Percentiles rank a stretch among this genome's conserved stretches.
These are phyloP conservation scores for Paraphoma sp. DNA, from an alignment of 2,329 filamentous ascomycete species.

Conservation along the genomic window DNA sequence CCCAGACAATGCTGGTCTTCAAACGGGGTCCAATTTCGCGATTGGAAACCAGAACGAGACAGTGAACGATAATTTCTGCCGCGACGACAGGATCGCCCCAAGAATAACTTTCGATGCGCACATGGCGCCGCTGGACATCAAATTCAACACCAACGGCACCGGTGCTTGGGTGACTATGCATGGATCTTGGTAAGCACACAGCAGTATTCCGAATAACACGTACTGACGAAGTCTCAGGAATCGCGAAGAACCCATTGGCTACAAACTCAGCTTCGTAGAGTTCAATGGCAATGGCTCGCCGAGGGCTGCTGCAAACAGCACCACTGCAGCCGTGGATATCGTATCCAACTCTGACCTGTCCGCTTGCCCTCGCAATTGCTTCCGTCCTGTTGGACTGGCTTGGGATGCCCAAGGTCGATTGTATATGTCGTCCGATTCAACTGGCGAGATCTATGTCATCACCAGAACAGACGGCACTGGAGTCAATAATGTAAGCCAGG, in stretches of 20 bases:
- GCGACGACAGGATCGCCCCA: slow-evolving; percentile 49
- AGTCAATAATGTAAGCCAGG: slow-evolving; percentile 30
- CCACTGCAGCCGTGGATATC: slow-evolving; percentile 58
- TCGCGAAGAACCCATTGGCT: slow-evolving; percentile 56
- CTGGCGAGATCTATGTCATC: slow-evolving; percentile 70
- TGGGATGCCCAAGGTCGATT: slow-evolving; percentile 60
- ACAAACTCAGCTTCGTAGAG: slow-evolving; percentile 57
- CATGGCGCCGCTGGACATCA: slow-evolving; percentile 74
- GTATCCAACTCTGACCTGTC: slow-evolving; percentile 62
- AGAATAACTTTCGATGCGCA: slow-evolving; percentile 70
- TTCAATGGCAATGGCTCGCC: slow-evolving; percentile 57
- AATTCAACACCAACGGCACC: slow-evolving; percentile 66
- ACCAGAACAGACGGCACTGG: slow-evolving; percentile 39
- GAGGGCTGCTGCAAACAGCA: slow-evolving; percentile 54
- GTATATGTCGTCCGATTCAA: slow-evolving; percentile 68
- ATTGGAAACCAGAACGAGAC: slow-evolving; percentile 53
- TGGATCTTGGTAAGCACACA: slow-evolving; percentile 65
- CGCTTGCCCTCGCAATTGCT: slow-evolving; percentile 64
- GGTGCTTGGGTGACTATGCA: slow-evolving; percentile 73
- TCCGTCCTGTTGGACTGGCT: slow-evolving; percentile 68
- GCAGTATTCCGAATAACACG: too few species aligned
- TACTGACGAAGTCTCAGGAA: slow-evolving; percentile 43
- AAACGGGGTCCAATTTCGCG: slow-evolving; percentile 59
- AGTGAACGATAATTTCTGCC: slow-evolving; percentile 57
- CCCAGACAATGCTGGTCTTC: slow-evolving; percentile 54